Percentiles rank a stretch among this genome's conserved stretches.
Conservation (phyloP, 495 filamentous ascomycete species). For the Penicillium roqueforti region DNA sequence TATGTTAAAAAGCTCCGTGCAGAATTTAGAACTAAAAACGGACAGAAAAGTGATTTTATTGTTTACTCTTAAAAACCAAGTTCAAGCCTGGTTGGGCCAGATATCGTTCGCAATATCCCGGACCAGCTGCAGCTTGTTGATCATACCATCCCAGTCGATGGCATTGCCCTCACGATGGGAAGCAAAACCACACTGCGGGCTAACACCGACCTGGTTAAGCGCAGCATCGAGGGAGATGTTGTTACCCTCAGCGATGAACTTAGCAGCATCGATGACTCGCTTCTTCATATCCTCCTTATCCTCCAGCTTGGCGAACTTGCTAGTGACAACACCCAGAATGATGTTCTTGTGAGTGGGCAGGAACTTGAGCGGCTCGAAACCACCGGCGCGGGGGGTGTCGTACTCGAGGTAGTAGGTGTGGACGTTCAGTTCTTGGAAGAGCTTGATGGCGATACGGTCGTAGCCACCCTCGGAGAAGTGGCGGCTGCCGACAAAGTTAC, state of each 20-base stretch:
- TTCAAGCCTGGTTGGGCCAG: constrained; percentile 59
- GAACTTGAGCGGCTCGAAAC: constrained; percentile 72
- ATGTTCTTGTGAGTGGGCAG: constrained; percentile 71
- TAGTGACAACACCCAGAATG: constrained; percentile 70
- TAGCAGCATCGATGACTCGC: constrained; percentile 62
- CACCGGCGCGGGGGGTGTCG: constrained; percentile 69
- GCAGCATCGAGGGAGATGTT: constrained; percentile 60
- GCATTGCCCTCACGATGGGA: constrained; percentile 66
- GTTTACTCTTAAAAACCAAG: neutral
- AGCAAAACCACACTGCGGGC: constrained; percentile 78
- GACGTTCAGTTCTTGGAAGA: constrained; percentile 71
- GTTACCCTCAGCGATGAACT: constrained; percentile 66
- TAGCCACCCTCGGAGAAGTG: constrained; percentile 80
- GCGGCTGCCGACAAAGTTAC: constrained; percentile 73
- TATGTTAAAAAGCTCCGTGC: constrained; percentile 12
- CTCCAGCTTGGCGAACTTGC: constrained; percentile 69
- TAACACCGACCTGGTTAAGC: constrained; percentile 63
- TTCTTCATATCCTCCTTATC: constrained; percentile 69
- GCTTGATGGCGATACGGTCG: constrained; percentile 72
- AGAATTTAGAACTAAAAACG: neutral
- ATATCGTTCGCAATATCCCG: constrained; percentile 67
- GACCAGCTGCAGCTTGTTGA: constrained; percentile 63
- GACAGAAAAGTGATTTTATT: too few species aligned
- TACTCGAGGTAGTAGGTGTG: constrained; percentile 83
- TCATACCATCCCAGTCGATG: constrained; percentile 62